Percentiles rank a stretch among this genome's conserved stretches.
These are phyloP conservation scores for Dillenia turbinata DNA, from an alignment of 164 flowering plant species.

Conservation along the genomic window DNA sequence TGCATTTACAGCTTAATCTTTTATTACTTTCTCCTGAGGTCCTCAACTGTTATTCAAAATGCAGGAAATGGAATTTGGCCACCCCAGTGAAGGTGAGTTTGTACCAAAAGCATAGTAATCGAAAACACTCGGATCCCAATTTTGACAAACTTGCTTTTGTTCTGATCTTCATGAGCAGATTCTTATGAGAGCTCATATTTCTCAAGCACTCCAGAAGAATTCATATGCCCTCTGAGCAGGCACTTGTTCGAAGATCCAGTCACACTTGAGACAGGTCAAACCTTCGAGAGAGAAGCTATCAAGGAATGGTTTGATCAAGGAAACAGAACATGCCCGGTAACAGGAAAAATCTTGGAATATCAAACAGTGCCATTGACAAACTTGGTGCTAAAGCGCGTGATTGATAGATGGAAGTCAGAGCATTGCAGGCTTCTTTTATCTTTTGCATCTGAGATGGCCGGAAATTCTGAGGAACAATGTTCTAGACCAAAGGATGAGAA, in stretches of 20 bases:
- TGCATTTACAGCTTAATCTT: neutral
- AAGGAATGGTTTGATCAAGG: slow-evolving; percentile 57
- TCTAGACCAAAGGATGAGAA: slow-evolving; percentile 28
- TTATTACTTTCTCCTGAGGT: neutral
- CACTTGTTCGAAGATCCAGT: slow-evolving; percentile 68
- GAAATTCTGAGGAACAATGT: slow-evolving; percentile 14
- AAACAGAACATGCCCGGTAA: slow-evolving; percentile 54
- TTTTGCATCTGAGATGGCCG: slow-evolving; percentile 28
- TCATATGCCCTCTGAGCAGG: slow-evolving; percentile 64
- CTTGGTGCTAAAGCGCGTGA: slow-evolving; percentile 50
- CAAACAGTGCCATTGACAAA: slow-evolving; percentile 44
- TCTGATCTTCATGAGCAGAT: slow-evolving; percentile 30
- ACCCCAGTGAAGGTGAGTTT: slow-evolving; percentile 31
- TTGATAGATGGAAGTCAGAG: slow-evolving; percentile 56
- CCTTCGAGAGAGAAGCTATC: slow-evolving; percentile 60
- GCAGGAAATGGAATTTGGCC: slow-evolving; percentile 25
- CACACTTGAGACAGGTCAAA: slow-evolving; percentile 75
- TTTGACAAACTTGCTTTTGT: slow-evolving; percentile 4
- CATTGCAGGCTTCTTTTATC: slow-evolving; percentile 29
- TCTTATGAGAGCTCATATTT: slow-evolving; percentile 26
- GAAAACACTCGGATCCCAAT: too few relatives aligned
- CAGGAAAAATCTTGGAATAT: slow-evolving; percentile 39
- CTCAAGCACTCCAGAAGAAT: slow-evolving; percentile 46
- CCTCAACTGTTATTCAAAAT: slow-evolving; percentile 8
- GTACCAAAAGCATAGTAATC: too few relatives aligned